Conservation (phyloP, 306 rosid genomes). For the Herpetospermum pedunculosum region DNA sequence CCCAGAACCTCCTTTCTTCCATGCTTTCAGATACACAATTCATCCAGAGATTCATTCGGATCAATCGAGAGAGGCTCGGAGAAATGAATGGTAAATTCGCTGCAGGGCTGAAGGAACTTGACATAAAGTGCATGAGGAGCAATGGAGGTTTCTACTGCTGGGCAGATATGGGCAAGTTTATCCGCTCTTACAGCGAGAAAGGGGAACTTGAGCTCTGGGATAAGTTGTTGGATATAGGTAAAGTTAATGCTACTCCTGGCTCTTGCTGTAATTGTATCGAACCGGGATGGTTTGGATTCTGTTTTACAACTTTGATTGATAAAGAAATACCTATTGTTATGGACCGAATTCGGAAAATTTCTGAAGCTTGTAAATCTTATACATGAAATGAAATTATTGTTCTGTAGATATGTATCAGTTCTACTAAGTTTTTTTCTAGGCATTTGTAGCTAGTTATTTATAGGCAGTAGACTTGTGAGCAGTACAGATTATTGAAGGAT, state of each 20-base stretch:
- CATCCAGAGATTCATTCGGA: conserved; percentile 34
- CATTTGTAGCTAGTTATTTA: not conserved
- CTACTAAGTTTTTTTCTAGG: not conserved
- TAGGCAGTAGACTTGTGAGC: not conserved
- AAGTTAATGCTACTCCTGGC: conserved; percentile 75
- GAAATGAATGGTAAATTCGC: conserved; percentile 38
- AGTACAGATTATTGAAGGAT: not conserved
- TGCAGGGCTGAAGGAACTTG: conserved; percentile 63
- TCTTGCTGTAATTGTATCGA: conserved; percentile 77
- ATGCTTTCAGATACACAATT: conserved; percentile 71
- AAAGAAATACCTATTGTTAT: conserved; percentile 58
- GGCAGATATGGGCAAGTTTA: conserved; percentile 74
- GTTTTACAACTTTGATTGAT: conserved; percentile 54
- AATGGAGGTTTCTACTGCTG: conserved; percentile 82
- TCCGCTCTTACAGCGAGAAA: conserved; percentile 61
- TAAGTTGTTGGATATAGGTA: conserved; percentile 60
- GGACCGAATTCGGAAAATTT: conserved; percentile 57
- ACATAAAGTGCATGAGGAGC: conserved; percentile 52
- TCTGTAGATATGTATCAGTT: not conserved
- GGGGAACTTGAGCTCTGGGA: conserved; percentile 97
- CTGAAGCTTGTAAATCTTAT: conserved; percentile 35
- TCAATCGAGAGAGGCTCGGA: conserved; percentile 36
- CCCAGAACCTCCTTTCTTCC: conserved; percentile 57
- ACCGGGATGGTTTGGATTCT: conserved; percentile 86
- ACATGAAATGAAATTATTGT: conserved; percentile 19